Evolutionary conservation across 495 filamentous ascomycete species (phyloP).

Genomic region (Astrocystis sublimbata): DNA sequence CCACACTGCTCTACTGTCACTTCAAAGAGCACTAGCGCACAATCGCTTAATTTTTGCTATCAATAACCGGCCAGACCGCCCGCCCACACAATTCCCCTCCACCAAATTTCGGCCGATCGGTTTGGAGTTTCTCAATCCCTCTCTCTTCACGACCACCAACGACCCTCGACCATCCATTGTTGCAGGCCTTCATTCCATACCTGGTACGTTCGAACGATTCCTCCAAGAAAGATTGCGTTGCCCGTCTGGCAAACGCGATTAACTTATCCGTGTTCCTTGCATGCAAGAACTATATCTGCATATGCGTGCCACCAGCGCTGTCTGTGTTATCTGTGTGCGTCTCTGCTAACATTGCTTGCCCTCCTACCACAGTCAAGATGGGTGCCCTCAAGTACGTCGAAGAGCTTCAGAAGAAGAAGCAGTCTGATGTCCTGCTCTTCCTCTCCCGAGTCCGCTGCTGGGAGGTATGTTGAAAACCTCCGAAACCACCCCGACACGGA

Average conservation of each 20-base stretch:
- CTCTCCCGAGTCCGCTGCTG: slow-evolving; percentile 99
- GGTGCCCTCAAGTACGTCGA: slow-evolving; percentile 98
- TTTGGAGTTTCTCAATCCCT: slow-evolving; percentile 30
- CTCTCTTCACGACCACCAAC: slow-evolving; percentile 26
- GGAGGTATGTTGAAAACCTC: slow-evolving; percentile 84
- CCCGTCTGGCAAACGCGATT: no score
- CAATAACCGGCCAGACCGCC: slow-evolving; percentile 2
- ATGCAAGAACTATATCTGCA: neutral
- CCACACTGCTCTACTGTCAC: neutral
- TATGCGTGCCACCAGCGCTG: no score
- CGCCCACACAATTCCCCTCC: slow-evolving; percentile 30
- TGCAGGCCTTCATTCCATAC: slow-evolving; percentile 36
- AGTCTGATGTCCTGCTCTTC: slow-evolving; percentile 98
- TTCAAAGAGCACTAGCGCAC: slow-evolving; percentile 14
- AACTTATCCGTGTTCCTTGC: no score
- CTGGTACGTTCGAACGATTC: slow-evolving; percentile 28
- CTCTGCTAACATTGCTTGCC: slow-evolving; percentile 24
- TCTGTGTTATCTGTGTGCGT: slow-evolving; percentile 14
- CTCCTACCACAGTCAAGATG: slow-evolving; percentile 58
- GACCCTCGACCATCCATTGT: slow-evolving; percentile 37
- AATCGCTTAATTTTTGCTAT: slow-evolving; percentile 38
- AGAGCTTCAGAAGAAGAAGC: slow-evolving; percentile 99
- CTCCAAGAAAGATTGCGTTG: neutral
- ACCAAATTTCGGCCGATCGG: slow-evolving; percentile 27
- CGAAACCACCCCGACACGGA: slow-evolving; percentile 29